Conservation (phyloP, 2,329 filamentous ascomycete species). For the Epichloe coenophiala region DNA sequence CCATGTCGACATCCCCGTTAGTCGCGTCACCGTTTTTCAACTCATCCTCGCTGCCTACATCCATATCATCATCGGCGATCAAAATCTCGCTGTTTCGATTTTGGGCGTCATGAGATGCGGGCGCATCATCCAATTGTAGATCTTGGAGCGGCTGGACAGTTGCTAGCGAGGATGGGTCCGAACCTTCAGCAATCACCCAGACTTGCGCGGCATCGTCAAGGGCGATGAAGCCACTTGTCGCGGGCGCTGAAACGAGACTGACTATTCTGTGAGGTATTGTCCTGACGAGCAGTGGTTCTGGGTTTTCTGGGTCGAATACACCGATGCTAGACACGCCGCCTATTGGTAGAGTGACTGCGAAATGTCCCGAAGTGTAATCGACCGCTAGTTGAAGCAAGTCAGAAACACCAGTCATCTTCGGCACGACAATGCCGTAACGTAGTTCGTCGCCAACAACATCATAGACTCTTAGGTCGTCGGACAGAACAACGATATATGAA, state of each 20-base stretch:
- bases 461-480: conserved; percentile 62
- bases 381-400: conserved; percentile 55
- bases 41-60: conserved; percentile 29
- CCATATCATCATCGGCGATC: conserved; percentile 25
- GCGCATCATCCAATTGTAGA: conserved; percentile 31
- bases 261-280: conserved; percentile 46
- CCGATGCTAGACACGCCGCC: conserved; percentile 40
- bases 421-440: conserved; percentile 50
- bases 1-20: conserved; percentile 28
- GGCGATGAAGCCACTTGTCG: conserved; percentile 58
- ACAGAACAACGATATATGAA: conserved; percentile 62
- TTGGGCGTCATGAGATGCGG: conserved; percentile 16
- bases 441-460: conserved; percentile 71
- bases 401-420: conserved; percentile 23
- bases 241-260: conserved; percentile 50
- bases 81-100: conserved; percentile 18
- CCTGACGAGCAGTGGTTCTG: conserved; percentile 45
- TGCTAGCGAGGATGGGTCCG: conserved; percentile 36
- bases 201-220: conserved; percentile 67
- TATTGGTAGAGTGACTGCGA: conserved; percentile 45
- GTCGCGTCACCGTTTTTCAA: conserved; percentile 21
- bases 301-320: conserved; percentile 51
- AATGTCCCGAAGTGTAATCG: conserved; percentile 49
- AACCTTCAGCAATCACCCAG: conserved; percentile 46
- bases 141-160: conserved; percentile 43